A percentile compares a stretch with the other conserved stretches of the same genome.
Evolutionary conservation across 1,284 basidiomycete species (phyloP).

Genomic region (Stereum hirsutum): DNA sequence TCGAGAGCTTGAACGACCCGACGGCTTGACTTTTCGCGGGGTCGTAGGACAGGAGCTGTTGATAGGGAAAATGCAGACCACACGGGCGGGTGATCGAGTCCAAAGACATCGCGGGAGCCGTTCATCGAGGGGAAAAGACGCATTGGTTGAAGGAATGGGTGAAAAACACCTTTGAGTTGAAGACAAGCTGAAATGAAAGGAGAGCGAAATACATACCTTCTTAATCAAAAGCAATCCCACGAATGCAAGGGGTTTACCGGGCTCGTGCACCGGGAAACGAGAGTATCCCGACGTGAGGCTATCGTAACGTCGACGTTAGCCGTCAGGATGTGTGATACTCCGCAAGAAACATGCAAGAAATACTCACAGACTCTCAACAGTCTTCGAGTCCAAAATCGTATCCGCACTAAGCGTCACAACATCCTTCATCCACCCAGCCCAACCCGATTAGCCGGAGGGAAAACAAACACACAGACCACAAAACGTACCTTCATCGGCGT

Average conservation of each 20-base stretch:
- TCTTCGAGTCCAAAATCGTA: constrained; percentile 71
- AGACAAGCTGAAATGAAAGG: background rate
- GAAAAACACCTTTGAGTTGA: no score
- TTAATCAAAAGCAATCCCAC: constrained; percentile 85
- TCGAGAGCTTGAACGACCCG: constrained; percentile 63
- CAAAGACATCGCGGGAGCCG: background rate
- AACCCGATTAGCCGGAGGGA: background rate
- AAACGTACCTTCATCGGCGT: constrained; percentile 64
- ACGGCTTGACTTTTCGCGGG: constrained; percentile 75
- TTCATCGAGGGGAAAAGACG: no score
- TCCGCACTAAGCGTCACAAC: constrained; percentile 73
- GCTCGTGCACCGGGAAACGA: constrained; percentile 85
- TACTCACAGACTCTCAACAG: constrained; percentile 65
- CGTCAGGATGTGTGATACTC: background rate
- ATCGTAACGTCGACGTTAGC: constrained; percentile 3
- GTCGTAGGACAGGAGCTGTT: constrained; percentile 85
- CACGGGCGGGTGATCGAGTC: background rate
- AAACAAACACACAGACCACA: background rate
- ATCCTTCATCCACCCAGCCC: constrained; percentile 39
- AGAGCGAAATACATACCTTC: constrained; percentile 35
- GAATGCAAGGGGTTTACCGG: constrained; percentile 69
- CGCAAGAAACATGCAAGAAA: background rate
- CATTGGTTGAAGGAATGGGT: no score
- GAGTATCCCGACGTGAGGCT: constrained; percentile 83
- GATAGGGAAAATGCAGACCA: no score